phyloP scores from a whole-genome alignment of 805 yeast genomes.

The Candida dendrica region DNA sequence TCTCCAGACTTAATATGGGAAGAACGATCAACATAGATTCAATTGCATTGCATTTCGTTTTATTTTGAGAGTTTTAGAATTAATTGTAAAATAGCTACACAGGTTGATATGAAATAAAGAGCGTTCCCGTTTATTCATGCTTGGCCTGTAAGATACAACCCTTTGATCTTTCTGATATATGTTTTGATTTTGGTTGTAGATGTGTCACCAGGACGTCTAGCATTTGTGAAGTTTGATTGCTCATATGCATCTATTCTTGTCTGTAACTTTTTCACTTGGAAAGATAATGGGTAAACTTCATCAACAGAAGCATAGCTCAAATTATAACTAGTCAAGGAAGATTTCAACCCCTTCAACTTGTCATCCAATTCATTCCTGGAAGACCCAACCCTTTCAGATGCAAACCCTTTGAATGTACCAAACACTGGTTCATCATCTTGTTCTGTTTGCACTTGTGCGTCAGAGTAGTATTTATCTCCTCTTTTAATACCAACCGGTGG shows the following conservation, averaged over 20 bases:
- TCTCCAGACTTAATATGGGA: no score
- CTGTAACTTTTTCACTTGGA: slow-evolving; percentile 23
- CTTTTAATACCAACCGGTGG: slow-evolving; percentile 37
- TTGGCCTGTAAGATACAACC: slow-evolving; percentile 32
- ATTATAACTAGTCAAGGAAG: slow-evolving; percentile 9
- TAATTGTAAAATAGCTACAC: no score
- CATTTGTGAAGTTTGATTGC: slow-evolving; percentile 15
- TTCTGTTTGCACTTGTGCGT: slow-evolving; percentile 24
- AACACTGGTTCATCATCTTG: slow-evolving; percentile 8
- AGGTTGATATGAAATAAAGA: no score
- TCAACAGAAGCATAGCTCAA: slow-evolving; percentile 10
- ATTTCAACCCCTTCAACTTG: slow-evolving; percentile 12
- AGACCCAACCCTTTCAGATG: neutral
- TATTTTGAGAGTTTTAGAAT: no score
- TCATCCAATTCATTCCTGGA: slow-evolving; percentile 9
- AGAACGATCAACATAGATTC: no score
- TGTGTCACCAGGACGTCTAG: slow-evolving; percentile 14
- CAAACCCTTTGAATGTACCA: neutral
- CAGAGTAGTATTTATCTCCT: slow-evolving; percentile 29
- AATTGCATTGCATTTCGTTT: no score
- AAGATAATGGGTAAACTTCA: slow-evolving; percentile 19
- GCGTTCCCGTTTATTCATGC: slow-evolving; percentile 16
- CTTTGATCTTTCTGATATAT: slow-evolving; percentile 31
- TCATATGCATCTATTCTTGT: slow-evolving; percentile 16
- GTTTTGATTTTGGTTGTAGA: slow-evolving; percentile 17